phyloP scores from a whole-genome alignment of 1,284 basidiomycete genomes.

The Trametes sp. region DNA sequence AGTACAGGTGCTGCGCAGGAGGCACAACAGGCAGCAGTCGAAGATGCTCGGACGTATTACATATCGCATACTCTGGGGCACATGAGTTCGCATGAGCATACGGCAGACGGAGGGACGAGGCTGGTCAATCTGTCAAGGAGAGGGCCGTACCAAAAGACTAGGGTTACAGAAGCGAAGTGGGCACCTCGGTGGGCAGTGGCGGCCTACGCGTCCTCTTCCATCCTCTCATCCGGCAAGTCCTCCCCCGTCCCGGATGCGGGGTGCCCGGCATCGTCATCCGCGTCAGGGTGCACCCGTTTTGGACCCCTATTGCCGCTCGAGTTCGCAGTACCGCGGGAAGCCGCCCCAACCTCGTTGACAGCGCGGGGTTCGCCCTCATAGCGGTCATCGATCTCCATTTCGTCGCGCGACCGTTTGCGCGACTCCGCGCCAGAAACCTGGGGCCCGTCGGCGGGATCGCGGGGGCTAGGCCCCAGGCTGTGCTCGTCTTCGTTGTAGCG shows the following conservation, averaged over 20 bases:
- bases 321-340: slow-evolving; percentile 39
- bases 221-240: slow-evolving; percentile 36
- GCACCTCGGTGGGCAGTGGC: slow-evolving; percentile 7
- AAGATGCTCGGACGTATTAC: slow-evolving; percentile 25
- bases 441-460: slow-evolving; percentile 19
- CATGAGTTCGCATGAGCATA: slow-evolving; percentile 16
- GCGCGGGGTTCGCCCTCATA: slow-evolving; percentile 33
- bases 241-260: slow-evolving; percentile 25
- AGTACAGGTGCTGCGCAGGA: slow-evolving; percentile 20
- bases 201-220: slow-evolving; percentile 40
- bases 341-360: slow-evolving; percentile 30
- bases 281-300: slow-evolving; percentile 62
- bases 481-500: slow-evolving; percentile 31
- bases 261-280: slow-evolving; percentile 33
- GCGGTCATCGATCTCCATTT: slow-evolving; percentile 65
- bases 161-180: slow-evolving; percentile 14
- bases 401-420: slow-evolving; percentile 63
- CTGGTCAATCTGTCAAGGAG: slow-evolving; percentile 23
- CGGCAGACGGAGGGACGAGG: slow-evolving; percentile 16
- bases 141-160: slow-evolving; percentile 23
- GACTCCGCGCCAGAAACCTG: slow-evolving; percentile 39
- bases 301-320: slow-evolving; percentile 53
- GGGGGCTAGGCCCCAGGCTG: slow-evolving; percentile 15
- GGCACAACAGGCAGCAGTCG: slow-evolving; percentile 19
- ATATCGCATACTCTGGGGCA: slow-evolving; percentile 22